Evolutionary conservation across 2,329 filamentous ascomycete species (phyloP).

Genomic region (Rhinocladiella similis): DNA sequence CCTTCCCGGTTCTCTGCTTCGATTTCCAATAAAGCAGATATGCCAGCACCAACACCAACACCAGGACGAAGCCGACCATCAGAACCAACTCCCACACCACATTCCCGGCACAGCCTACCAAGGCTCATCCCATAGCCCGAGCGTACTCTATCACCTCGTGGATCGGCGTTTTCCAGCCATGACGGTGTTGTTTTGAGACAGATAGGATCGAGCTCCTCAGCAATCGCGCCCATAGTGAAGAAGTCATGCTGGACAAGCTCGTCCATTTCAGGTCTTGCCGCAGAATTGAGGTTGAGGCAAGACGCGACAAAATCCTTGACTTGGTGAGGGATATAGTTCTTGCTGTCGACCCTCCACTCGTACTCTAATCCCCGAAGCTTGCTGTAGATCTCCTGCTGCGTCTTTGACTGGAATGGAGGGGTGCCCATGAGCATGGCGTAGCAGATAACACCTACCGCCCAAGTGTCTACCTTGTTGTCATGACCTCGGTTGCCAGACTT

Average conservation of each 20-base stretch:
- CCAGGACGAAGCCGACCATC: constrained; percentile 43
- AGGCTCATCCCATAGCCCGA: constrained; percentile 46
- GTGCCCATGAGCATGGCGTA: constrained; percentile 94
- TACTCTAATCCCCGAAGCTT: constrained; percentile 51
- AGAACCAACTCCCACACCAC: constrained; percentile 45
- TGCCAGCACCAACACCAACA: constrained; percentile 46
- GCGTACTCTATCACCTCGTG: constrained; percentile 47
- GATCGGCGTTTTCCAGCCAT: constrained; percentile 46
- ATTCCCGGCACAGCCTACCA: constrained; percentile 45
- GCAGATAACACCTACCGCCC: constrained; percentile 97
- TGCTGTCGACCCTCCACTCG: constrained; percentile 48
- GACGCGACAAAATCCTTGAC: constrained; percentile 49
- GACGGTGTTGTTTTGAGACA: constrained; percentile 41
- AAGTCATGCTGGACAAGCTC: constrained; percentile 52
- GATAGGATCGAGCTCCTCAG: constrained; percentile 41
- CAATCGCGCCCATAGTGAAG: constrained; percentile 53
- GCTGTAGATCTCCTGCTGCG: constrained; percentile 53
- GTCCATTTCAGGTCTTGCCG: constrained; percentile 51
- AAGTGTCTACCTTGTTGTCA: constrained; percentile 96
- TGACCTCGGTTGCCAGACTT: constrained; percentile 78
- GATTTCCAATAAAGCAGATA: constrained; percentile 49
- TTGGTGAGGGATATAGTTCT: constrained; percentile 51
- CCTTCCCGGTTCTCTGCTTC: constrained; percentile 46
- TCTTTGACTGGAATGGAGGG: constrained; percentile 86
- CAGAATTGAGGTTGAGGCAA: constrained; percentile 49